Conservation (phyloP, 2,329 filamentous ascomycete genomes). For the Pseudogymnoascus sp. region DNA sequence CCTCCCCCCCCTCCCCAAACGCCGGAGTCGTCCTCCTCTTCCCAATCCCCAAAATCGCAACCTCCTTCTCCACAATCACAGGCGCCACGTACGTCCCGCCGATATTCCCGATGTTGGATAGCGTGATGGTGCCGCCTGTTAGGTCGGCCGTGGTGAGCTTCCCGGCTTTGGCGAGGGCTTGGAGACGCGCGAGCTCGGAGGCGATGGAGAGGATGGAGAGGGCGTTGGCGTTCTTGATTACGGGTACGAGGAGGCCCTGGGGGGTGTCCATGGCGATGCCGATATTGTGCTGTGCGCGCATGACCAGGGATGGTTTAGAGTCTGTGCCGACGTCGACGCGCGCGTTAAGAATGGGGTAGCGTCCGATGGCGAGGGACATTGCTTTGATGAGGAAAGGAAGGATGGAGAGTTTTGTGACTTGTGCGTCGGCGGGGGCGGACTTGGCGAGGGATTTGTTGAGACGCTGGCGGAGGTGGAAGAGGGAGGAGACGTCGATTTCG, state of each 20-base stretch:
- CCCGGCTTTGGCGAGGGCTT: slow-evolving; percentile 63
- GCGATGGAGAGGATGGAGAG: slow-evolving; percentile 74
- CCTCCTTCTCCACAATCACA: slow-evolving; percentile 82
- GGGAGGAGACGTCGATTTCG: slow-evolving; percentile 71
- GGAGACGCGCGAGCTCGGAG: slow-evolving; percentile 64
- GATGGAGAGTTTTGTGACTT: slow-evolving; percentile 67
- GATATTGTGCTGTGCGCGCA: slow-evolving; percentile 85
- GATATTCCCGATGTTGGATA: slow-evolving; percentile 94
- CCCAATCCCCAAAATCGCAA: slow-evolving; percentile 86
- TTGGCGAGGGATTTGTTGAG: slow-evolving; percentile 58
- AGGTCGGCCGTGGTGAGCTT: slow-evolving; percentile 70
- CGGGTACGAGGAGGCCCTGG: slow-evolving; percentile 78
- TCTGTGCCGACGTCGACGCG: slow-evolving; percentile 57
- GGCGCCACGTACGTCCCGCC: slow-evolving; percentile 88
- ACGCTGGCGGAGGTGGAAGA: slow-evolving; percentile 63
- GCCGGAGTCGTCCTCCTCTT: slow-evolving; percentile 72
- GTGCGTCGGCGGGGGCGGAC: slow-evolving; percentile 26
- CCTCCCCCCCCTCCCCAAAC: slow-evolving; percentile 48
- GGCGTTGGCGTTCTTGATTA: slow-evolving; percentile 73
- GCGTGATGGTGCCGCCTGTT: slow-evolving; percentile 80
- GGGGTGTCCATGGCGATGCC: slow-evolving; percentile 95
- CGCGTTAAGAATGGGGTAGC: slow-evolving; percentile 82
- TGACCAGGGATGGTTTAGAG: slow-evolving; percentile 63
- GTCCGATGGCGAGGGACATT: slow-evolving; percentile 72
- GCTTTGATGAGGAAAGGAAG: slow-evolving; percentile 96